A percentile compares a stretch with the other conserved stretches of the same genome.
Evolutionary conservation across 2,329 filamentous ascomycete species (phyloP).

Genomic region (Penicillium nordicum): DNA sequence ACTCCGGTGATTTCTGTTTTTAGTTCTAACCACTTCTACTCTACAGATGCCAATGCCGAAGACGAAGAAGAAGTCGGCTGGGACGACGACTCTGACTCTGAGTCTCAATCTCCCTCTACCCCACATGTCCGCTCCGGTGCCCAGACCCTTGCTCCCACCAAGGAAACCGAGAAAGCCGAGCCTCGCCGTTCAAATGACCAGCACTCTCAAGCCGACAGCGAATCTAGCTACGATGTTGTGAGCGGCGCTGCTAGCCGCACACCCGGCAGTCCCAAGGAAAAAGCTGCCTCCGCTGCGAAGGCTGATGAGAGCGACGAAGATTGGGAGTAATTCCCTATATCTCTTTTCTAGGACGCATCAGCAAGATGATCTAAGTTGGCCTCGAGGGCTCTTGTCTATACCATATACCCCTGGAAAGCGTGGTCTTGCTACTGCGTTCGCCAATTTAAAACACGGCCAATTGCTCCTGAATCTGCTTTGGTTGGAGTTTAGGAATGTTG

Average conservation of each 20-base stretch:
- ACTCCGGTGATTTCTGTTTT: neutral
- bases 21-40: constrained; percentile 3
- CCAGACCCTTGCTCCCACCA: constrained; percentile 27
- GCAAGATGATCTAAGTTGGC: neutral
- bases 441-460: neutral
- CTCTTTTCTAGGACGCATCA: neutral
- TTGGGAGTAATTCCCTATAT: constrained; percentile 59
- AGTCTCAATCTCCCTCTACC: constrained; percentile 43
- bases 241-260: constrained; percentile 76
- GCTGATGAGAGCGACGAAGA: constrained; percentile 67
- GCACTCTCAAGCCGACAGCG: constrained; percentile 86
- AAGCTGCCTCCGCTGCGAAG: constrained; percentile 37
- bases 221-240: constrained; percentile 93
- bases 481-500: constrained; percentile 20
- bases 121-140: constrained; percentile 43
- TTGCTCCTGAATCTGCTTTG: constrained; percentile 8
- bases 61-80: constrained; percentile 68
- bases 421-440: neutral
- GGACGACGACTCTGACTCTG: constrained; percentile 68
- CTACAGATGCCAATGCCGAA: constrained; percentile 48
- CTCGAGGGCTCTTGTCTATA: constrained; percentile 4
- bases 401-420: neutral
- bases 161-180: constrained; percentile 60
- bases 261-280: constrained; percentile 61
- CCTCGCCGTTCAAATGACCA: constrained; percentile 76